Percentiles rank a stretch among this genome's conserved stretches.
These are phyloP conservation scores for Fistulinella prunicolor DNA, from an alignment of 768 basidiomycete genomes.

Conservation along the genomic window DNA sequence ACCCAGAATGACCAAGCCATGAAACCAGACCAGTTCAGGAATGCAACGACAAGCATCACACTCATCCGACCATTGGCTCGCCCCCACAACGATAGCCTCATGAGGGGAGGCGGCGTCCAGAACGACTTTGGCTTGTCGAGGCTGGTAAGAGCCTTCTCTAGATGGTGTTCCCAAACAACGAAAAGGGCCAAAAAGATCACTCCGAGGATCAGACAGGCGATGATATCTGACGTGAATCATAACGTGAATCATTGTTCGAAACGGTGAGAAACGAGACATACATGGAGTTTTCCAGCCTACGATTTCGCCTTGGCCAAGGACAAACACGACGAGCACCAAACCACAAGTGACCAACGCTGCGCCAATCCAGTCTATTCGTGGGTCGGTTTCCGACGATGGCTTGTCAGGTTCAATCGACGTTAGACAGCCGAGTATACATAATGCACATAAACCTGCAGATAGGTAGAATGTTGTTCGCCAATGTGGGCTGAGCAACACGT, in stretches of 20 bases:
- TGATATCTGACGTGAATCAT: constrained; percentile 52
- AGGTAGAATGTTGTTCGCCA: constrained; percentile 74
- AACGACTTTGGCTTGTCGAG: constrained; percentile 21
- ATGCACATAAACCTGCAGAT: constrained; percentile 50
- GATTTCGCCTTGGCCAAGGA: constrained; percentile 63
- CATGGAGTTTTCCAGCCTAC: constrained; percentile 64
- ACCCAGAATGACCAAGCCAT: constrained; percentile 52
- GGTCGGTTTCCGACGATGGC: constrained; percentile 36
- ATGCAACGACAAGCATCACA: constrained; percentile 60
- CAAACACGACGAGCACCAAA: constrained; percentile 68
- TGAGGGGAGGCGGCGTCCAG: constrained; percentile 56
- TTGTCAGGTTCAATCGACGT: constrained; percentile 62
- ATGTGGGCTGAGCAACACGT: constrained; percentile 31
- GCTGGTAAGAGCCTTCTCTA: constrained; percentile 39
- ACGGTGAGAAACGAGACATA: constrained; percentile 28
- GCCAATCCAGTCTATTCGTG: constrained; percentile 76
- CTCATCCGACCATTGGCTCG: constrained; percentile 62
- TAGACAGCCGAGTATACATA: constrained; percentile 51
- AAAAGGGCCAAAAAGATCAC: constrained; percentile 55
- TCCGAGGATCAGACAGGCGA: constrained; percentile 62
- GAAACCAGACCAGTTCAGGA: constrained; percentile 64
- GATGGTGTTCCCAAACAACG: constrained; percentile 60
- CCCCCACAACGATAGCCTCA: constrained; percentile 61
- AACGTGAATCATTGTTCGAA: constrained; percentile 19
- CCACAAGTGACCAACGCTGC: constrained; percentile 62